Evolutionary conservation across 305 asterid species (phyloP).

Genomic region (Plantago coronopus): DNA sequence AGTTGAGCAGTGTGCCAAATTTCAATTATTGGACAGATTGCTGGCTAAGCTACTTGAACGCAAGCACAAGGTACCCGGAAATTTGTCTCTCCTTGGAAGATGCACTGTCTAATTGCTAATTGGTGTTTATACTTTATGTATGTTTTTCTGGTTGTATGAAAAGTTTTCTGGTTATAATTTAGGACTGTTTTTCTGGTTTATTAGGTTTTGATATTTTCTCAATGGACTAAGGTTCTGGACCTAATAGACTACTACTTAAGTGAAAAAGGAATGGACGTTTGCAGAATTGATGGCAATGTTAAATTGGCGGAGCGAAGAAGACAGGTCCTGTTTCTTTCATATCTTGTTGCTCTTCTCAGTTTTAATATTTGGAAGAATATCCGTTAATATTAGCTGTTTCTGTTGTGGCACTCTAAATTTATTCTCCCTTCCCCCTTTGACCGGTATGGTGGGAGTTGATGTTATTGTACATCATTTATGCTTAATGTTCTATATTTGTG

Average conservation of each 20-base stretch:
- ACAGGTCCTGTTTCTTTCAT: conserved; percentile 44
- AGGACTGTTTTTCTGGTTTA: neutral
- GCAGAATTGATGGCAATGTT: conserved; percentile 89
- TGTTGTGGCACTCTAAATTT: no score
- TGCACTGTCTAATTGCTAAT: conserved; percentile 5
- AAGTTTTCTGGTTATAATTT: no score
- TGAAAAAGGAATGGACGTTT: conserved; percentile 71
- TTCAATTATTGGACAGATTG: conserved; percentile 71
- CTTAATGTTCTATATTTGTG: no score
- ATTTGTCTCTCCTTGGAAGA: conserved; percentile 12
- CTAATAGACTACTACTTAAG: conserved; percentile 89
- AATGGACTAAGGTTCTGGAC: conserved; percentile 93
- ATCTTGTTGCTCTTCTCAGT: neutral
- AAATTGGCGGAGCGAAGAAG: conserved; percentile 65
- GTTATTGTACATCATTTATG: no score
- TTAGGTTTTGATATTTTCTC: conserved; percentile 93
- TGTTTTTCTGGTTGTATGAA: no score
- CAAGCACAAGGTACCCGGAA: conserved; percentile 67
- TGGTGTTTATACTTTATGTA: conserved; percentile 4
- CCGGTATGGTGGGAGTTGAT: no score
- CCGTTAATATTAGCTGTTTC: no score
- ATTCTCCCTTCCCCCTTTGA: no score
- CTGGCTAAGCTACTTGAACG: conserved; percentile 67
- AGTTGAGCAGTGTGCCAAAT: conserved; percentile 91
- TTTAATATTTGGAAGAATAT: no score